Base-by-base conservation (phyloP, 176 grass and related monocot genomes). In the Cymbopogon citratus region DNA sequence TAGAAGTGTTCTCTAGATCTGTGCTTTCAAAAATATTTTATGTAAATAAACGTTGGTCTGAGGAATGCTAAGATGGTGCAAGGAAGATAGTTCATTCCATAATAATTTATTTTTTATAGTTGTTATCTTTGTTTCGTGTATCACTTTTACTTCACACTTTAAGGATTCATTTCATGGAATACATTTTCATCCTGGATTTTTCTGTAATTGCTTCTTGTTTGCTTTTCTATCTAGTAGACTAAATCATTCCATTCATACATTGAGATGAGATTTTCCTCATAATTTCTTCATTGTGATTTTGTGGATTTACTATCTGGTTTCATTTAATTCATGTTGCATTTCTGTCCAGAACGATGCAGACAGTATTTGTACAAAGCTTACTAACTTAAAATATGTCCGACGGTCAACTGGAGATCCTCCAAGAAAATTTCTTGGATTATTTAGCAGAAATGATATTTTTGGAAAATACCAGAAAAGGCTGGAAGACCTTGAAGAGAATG, bases 401-500 rank as follows among this genome's bases (percentile, higher is more conserved):
- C 25, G 9, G 71, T 45, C 72, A 85, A 87, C 79, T 39, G 83
- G 73, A 19, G 46, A 73, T 5, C 24, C 54, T 77, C 67, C 68
- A 78, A 79, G 80, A 77, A 88, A 79, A 57, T 93, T 93, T 84
- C 86, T 89, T 83, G 88, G 91, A 85, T 19, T 91, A 73, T 95
- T 93, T 91, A 38, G 76, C 10, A 83, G 89, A 90, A 91, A 83
- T 38, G 91, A 91, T 88, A 31, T 57, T 77, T 52, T 78, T 25
- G 81, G 36, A 36, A 66, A 77, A 66, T 93, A 95, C 76, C 72
- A 86, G 34, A 93, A 93, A 92, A 88, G 83, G 73, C 87, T 95
- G 39, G 96, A 93, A 59, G 89, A 90, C 75, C 45, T 99, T 29
- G 92, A 99, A 63, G 92, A 99, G 73, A 90, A 91, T 90, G 96